Base-by-base conservation (phyloP, 768 basidiomycete genomes). In the Psilocybe subaeruginosa region DNA sequence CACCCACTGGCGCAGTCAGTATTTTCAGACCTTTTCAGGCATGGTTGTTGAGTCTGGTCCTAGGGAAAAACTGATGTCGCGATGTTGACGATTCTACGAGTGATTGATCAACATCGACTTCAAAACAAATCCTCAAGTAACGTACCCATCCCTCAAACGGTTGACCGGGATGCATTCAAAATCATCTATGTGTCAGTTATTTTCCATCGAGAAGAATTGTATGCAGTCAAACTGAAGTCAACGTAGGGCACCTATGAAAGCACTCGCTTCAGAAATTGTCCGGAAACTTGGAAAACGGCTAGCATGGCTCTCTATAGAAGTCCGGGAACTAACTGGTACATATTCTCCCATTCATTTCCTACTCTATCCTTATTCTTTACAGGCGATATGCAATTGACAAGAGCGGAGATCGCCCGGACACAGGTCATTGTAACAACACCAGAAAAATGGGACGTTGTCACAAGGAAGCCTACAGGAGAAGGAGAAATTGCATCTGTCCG, bases 381-480 rank as follows among this genome's bases (percentile, higher is more conserved):
- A 84, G 83, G 97, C 74, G 97, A 99, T 69, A 99, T 99, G 96
- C 97, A 99, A 73, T 76, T 99, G 72, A 94, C 97, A 14, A 91
- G 92, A 73, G 83, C 87, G 39, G 97, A 99, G 76, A 95, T 99
- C 61, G 90, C 91, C 1, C 88, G 91, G 73, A 99, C 97, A 8
- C 97, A 98, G 70, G 90, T 99, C 48, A 99, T 99, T 60, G 95
- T 99, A 6, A 99, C 97, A 2, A 99, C 97, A 1, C 97, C 97
- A 0, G 97, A 99, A 73, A 99, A 99, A 74, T 99, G 97, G 97
- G 97, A 99, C 66, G 97, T 99, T 0, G 97, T 99, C 2, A 99
- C 97, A 8, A 80, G 97, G 63, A 99, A 97, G 72, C 95, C 97
- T 0, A 95, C 92, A 0, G 95, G 96, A 7, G 97, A 99, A 77